A percentile compares a stretch with the other conserved stretches of the same genome.
These are phyloP conservation scores for Podila minutissima DNA, from an alignment of 192 early-diverging fungal species.

Conservation along the genomic window DNA sequence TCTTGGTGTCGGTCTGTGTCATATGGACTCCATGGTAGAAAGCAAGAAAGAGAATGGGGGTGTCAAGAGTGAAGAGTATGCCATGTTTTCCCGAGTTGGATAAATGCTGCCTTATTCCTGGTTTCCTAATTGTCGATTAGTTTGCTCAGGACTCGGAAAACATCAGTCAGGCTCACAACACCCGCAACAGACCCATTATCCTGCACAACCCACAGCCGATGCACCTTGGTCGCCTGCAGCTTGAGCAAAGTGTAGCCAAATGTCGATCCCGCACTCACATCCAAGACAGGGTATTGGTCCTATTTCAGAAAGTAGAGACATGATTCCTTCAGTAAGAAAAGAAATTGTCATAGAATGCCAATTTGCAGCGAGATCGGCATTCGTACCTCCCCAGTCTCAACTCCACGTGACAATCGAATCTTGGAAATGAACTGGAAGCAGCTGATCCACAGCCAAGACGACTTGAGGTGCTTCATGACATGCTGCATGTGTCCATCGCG, in stretches of 20 bases:
- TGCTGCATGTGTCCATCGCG: slow-evolving; percentile 3
- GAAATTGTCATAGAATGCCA: background rate
- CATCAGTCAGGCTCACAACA: slow-evolving; percentile 84
- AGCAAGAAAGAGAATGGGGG: too few species aligned
- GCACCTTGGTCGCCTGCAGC: slow-evolving; percentile 82
- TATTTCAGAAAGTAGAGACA: slow-evolving; percentile 9
- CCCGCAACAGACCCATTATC: slow-evolving; percentile 62
- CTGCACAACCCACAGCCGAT: slow-evolving; percentile 82
- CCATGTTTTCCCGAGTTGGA: background rate
- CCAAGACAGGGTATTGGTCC: slow-evolving; percentile 79
- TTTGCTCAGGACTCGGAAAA: slow-evolving; percentile 65
- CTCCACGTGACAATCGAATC: slow-evolving; percentile 21
- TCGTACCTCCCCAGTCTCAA: slow-evolving; percentile 32
- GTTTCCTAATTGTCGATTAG: slow-evolving; percentile 17
- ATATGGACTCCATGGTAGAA: too few species aligned
- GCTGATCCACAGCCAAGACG: slow-evolving; percentile 48
- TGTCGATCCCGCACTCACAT: slow-evolving; percentile 73
- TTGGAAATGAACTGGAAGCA: slow-evolving; percentile 44
- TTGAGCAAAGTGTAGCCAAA: slow-evolving; percentile 78
- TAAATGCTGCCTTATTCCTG: background rate
- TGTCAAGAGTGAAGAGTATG: too few species aligned
- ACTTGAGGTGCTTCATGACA: slow-evolving; percentile 40
- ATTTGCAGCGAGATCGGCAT: background rate
- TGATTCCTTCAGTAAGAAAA: background rate
- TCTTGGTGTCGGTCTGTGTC: too few species aligned